phyloP scores from a whole-genome alignment of 2,329 filamentous ascomycete genomes.

The Epichloe uncinata region DNA sequence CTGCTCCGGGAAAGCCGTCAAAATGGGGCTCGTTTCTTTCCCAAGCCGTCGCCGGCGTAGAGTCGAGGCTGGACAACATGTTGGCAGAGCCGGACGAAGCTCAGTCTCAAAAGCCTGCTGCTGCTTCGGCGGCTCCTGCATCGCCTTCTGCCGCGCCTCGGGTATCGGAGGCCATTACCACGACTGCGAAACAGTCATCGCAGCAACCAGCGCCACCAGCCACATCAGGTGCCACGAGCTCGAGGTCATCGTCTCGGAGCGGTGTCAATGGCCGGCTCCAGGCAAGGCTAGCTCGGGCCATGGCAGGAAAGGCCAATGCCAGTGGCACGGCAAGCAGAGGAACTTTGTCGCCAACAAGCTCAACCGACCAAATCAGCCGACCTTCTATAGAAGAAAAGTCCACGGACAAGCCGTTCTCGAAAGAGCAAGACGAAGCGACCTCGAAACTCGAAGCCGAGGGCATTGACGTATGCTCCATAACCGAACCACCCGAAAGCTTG shows the following conservation, averaged over 20 bases:
- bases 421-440: neutral
- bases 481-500: neutral
- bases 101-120: constrained; percentile 15
- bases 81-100: constrained; percentile 60
- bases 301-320: constrained; percentile 51
- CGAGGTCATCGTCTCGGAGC: constrained; percentile 50
- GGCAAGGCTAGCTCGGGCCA: constrained; percentile 75
- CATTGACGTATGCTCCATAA: neutral
- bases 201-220: constrained; percentile 15
- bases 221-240: constrained; percentile 25
- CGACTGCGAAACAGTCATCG: constrained; percentile 10
- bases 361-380: constrained; percentile 20
- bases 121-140: constrained; percentile 1
- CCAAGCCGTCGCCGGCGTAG: constrained; percentile 84
- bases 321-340: constrained; percentile 31
- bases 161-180: neutral
- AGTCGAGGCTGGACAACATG: constrained; percentile 85
- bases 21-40: constrained; percentile 72
- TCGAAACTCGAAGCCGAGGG: neutral
- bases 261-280: constrained; percentile 71
- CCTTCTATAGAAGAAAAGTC: constrained; percentile 17
- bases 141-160: neutral
- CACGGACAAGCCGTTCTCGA: constrained; percentile 10
- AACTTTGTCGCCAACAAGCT: constrained; percentile 21
- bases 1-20: constrained; percentile 34